Evolutionary conservation across 139 green algal genomes (phyloP).

Genomic region (Pleodorina starrii): DNA sequence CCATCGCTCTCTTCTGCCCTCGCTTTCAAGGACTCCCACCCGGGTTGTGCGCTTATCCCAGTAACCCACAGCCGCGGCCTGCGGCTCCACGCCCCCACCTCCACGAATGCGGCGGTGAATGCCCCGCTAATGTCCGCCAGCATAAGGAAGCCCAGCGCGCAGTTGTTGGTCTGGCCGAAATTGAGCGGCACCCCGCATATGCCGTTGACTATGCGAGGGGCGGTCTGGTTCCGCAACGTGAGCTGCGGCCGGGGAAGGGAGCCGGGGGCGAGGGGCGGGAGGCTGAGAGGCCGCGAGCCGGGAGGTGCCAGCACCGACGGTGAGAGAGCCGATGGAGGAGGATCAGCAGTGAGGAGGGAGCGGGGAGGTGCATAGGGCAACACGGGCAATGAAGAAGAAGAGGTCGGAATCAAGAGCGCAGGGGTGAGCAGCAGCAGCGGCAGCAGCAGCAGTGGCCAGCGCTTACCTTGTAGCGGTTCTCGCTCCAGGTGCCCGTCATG

Average conservation of each 20-base stretch:
- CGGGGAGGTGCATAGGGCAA: too few species aligned
- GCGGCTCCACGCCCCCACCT: conserved; percentile 1
- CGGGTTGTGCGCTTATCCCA: too few species aligned
- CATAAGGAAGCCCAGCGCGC: conserved; percentile 44
- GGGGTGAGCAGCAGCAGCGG: too few species aligned
- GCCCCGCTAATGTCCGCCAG: conserved; percentile 17
- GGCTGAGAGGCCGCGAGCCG: background rate
- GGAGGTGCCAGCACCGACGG: too few species aligned
- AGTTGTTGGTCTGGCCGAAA: conserved; percentile 45
- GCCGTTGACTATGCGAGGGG: background rate
- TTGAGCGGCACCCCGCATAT: conserved; percentile 23
- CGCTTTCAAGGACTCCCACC: too few species aligned
- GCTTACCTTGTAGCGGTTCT: conserved; percentile 46
- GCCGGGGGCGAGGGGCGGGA: background rate
- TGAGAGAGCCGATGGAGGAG: too few species aligned
- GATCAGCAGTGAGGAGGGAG: too few species aligned
- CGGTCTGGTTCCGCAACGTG: background rate
- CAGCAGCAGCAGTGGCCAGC: background rate
- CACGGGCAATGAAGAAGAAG: too few species aligned
- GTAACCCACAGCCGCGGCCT: too few species aligned
- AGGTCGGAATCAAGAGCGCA: too few species aligned
- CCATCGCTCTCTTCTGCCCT: too few species aligned
- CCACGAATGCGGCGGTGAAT: background rate
- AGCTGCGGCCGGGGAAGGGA: background rate
- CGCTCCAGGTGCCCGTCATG: conserved; percentile 1